Evolutionary conservation across 805 yeast species (phyloP), one percentile per base, ranked within the genome.

Genomic region (Candida sakaeoensis): DNA sequence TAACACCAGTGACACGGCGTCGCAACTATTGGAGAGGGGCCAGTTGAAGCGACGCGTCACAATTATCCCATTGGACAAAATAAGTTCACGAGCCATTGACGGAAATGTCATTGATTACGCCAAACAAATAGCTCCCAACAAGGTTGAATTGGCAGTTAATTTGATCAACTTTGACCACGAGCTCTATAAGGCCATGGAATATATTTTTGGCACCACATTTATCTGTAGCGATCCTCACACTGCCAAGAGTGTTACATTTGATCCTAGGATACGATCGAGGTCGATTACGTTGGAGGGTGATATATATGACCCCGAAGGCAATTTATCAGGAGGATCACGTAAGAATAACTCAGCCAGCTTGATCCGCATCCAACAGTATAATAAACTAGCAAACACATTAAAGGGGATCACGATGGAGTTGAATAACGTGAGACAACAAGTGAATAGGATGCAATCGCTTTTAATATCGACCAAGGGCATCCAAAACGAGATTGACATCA

Each of bases 201-300:
- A 79, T 50, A 87, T 91, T 16, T 93, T 93, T 63, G 99, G 99
- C 12, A 70, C 79, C 16, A 85, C 95, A n/a, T 75, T 95, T 32
- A 75, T 93, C 16, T 93, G 99, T 63, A 66, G 79, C 14, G 95
- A 89, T 60, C 85, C 96, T 0, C 82, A 84, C 12, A 80, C 95
- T 0, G 98, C 99, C 0, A 84, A 90, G 50, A 70, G 72, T 35
- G 84, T 93, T n/a, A 87, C 97, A 0, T 88, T 89, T 57, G 80
- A 90, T 57, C 93, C 91, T 0, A 74, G 78, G 40, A 80, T 91
- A 12, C 73, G 87, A 46, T 72, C 90, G 0, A 80, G 89, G 52
- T 82, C 95, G 22, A 88, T 95, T 12, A 93, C 99, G 0, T 58
- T 85, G 24, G 90, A 89, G 39, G 99, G 99, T 37, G 99, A 93